A percentile compares a stretch with the other conserved stretches of the same genome.
These are phyloP conservation scores for Blastocrithidia nonstop DNA, from an alignment of 208 protist genomes.

Conservation along the genomic window DNA sequence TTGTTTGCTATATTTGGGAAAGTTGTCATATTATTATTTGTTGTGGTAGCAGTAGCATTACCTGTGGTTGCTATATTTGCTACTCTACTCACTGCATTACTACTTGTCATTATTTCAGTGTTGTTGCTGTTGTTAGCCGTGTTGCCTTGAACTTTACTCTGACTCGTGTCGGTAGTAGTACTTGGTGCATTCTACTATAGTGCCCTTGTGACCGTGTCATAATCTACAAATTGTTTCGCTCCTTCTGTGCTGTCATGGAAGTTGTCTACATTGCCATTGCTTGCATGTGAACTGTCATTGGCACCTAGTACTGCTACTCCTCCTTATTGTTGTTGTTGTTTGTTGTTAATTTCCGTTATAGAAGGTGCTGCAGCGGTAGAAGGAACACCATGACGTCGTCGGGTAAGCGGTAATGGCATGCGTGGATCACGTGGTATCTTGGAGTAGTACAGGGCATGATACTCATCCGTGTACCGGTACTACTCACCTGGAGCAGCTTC, in stretches of 20 bases:
- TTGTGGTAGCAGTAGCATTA: no score
- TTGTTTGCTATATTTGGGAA: no score
- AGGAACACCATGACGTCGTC: constrained; percentile 10
- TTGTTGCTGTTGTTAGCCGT: no score
- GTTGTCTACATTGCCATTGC: not conserved
- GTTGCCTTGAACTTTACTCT: no score
- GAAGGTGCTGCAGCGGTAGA: constrained; percentile 6
- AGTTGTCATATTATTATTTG: no score
- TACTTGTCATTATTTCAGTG: no score
- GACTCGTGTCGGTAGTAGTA: no score
- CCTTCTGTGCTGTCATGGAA: not conserved
- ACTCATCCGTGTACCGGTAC: constrained; percentile 73
- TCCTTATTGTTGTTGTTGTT: not conserved
- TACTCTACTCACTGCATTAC: no score
- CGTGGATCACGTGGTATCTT: constrained; percentile 65
- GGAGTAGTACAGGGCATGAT: constrained; percentile 65
- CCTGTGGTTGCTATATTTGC: no score
- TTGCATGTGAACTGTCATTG: not conserved
- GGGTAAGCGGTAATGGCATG: constrained; percentile 54
- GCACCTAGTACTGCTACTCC: not conserved
- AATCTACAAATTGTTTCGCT: no score
- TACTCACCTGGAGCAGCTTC: constrained; percentile 40
- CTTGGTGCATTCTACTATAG: no score
- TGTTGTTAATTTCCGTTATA: not conserved
- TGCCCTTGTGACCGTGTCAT: no score